These are phyloP conservation scores for Geosmithia putterillii DNA, from an alignment of 2,329 filamentous ascomycete species.

Conservation along the genomic window DNA sequence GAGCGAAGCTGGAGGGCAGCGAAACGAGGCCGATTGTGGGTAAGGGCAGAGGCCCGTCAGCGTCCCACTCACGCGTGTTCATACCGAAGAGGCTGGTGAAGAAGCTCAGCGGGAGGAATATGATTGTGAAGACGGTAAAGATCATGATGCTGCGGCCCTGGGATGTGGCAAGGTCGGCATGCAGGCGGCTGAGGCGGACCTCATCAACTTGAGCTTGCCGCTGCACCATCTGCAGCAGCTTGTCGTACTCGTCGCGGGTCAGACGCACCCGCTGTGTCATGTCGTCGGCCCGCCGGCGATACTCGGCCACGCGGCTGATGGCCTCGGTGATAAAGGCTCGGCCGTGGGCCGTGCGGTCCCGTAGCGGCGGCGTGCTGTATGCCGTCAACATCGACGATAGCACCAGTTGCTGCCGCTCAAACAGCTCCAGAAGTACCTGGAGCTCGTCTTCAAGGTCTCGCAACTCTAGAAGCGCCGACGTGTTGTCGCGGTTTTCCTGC, in stretches of 20 bases:
- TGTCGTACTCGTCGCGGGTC: slow-evolving; percentile 51
- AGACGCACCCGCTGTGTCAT: slow-evolving; percentile 46
- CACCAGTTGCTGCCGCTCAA: slow-evolving; percentile 41
- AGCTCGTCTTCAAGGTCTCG: slow-evolving; percentile 55
- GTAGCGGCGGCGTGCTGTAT: slow-evolving; percentile 27
- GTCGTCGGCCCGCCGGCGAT: slow-evolving; percentile 37
- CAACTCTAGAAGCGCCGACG: slow-evolving; percentile 49
- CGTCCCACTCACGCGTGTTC: slow-evolving; percentile 50
- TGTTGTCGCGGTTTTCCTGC: slow-evolving; percentile 48
- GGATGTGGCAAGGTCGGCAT: slow-evolving; percentile 49
- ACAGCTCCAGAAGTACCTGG: slow-evolving; percentile 40
- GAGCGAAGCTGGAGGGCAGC: slow-evolving; percentile 30
- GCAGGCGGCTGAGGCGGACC: slow-evolving; percentile 47
- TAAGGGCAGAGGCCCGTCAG: slow-evolving; percentile 26
- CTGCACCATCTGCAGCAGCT: slow-evolving; percentile 54
- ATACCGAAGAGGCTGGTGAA: slow-evolving; percentile 55
- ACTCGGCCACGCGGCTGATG: slow-evolving; percentile 38
- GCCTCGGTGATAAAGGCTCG: slow-evolving; percentile 40
- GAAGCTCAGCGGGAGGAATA: slow-evolving; percentile 52
- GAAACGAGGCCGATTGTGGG: slow-evolving; percentile 33
- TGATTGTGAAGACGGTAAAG: slow-evolving; percentile 51
- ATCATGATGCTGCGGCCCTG: slow-evolving; percentile 54
- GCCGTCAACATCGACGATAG: slow-evolving; percentile 33
- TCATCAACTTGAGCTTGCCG: slow-evolving; percentile 56
- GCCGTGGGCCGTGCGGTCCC: slow-evolving; percentile 29